Evolutionary conservation across 768 basidiomycete species (phyloP), one percentile per base, ranked within the genome.

Genomic region (Pulveroboletus frians): DNA sequence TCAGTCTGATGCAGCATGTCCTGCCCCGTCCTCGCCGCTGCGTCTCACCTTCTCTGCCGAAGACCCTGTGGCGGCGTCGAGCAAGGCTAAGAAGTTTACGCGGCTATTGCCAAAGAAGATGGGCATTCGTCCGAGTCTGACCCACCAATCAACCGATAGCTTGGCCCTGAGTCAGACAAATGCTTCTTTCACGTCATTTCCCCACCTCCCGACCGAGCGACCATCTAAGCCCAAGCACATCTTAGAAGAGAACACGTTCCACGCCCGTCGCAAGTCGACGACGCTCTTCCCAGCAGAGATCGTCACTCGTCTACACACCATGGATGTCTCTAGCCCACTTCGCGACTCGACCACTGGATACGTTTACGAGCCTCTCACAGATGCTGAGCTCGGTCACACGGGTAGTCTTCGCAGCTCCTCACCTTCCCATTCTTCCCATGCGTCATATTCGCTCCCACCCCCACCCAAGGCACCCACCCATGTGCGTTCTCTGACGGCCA

Each of bases 261-360:
- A 69, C 49, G 57, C 66, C 15, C 66, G 68, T 46, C 66, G 68
- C 49, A 68, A 68, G 58, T 68, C 66, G 46, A 56, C 64, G 23
- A 66, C 62, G 5, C 54, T 68, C 50, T 68, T 69, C 32, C 66
- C 66, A 2, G 55, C 56, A 39, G 62, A 65, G 46, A 44, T 67
- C 15, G 49, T 43, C 41, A 44, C 63, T 38, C 66, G 59, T 46
- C 49, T 67, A 39, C 65, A 67, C 17, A 57, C 66, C 29, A 64
- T 67, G 47, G 65, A 67, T 15, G 65, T 67, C 26, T 67, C 57
- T 1, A 52, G 26, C 37, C 67, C 66, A n/a, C 18, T 54, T 36
- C 47, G 43, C 27, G 59, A 61, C 37, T 57, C 51, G 35, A 49
- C 57, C 15, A 51, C 52, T 14, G 66, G 59, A 23, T 63, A 55